Conservation (phyloP, 2,329 filamentous ascomycete genomes). For the Hymenoscyphus linearis region DNA sequence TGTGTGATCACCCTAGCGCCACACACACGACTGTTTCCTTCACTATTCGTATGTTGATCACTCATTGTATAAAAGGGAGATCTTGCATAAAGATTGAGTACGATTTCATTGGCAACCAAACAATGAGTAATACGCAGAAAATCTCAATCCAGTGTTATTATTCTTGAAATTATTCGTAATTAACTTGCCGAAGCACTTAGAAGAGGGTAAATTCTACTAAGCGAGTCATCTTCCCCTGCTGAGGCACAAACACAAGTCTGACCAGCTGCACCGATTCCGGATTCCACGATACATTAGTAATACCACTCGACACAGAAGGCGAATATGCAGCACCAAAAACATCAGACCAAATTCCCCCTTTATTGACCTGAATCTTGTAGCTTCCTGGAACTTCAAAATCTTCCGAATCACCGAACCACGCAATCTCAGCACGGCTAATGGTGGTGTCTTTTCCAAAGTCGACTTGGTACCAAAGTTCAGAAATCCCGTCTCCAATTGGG, state of each 20-base stretch:
- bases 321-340: background rate
- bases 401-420: background rate
- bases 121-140: no score
- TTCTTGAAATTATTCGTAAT: no score
- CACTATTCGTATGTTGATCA: no score
- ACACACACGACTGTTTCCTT: no score
- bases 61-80: no score
- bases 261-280: background rate
- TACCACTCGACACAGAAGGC: background rate
- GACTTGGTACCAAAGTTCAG: background rate
- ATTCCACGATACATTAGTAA: background rate
- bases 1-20: no score
- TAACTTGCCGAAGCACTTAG: background rate
- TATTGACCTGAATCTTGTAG: background rate
- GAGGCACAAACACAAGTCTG: background rate
- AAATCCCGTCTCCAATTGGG: background rate
- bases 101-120: no score
- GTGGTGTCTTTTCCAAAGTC: background rate
- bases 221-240: background rate
- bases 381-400: background rate
- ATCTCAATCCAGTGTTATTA: no score
- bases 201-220: background rate
- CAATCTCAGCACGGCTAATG: background rate
- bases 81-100: no score
- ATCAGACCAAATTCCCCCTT: background rate